Percentiles rank a stretch among this genome's conserved stretches.
phyloP scores from a whole-genome alignment of 208 protist genomes.

The Leishmania amazonensis region DNA sequence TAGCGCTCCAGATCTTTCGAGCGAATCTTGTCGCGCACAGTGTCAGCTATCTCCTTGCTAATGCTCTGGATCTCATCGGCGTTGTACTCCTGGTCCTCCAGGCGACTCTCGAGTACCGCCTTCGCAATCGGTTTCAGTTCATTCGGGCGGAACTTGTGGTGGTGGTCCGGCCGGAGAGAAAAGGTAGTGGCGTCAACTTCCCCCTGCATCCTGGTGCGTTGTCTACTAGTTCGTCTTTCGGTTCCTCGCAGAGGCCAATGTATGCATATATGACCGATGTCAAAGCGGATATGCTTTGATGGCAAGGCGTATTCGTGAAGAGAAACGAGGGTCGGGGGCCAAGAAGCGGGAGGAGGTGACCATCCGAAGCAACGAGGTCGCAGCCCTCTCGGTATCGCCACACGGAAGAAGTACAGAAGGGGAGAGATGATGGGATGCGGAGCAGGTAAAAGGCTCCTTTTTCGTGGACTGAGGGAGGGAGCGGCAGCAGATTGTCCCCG shows the following conservation, averaged over 20 bases:
- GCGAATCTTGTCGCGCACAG: slow-evolving; percentile 84
- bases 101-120: slow-evolving; percentile 67
- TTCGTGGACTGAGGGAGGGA: not conserved
- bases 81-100: slow-evolving; percentile 91
- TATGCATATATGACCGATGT: not conserved
- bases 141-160: slow-evolving; percentile 81
- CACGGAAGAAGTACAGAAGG: not conserved
- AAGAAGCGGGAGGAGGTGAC: not conserved
- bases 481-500: not conserved
- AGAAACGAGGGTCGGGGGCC: not conserved
- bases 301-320: not conserved
- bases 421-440: not conserved
- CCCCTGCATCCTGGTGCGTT: slow-evolving; percentile 43
- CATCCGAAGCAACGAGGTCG: not conserved
- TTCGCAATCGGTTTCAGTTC: slow-evolving; percentile 85
- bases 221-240: not conserved
- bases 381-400: not conserved
- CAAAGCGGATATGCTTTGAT: not conserved
- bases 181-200: slow-evolving; percentile 81
- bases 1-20: slow-evolving; percentile 90
- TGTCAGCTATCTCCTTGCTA: slow-evolving; percentile 94
- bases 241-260: not conserved
- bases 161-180: slow-evolving; percentile 88
- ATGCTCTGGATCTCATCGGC: slow-evolving; percentile 90
- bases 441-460: not conserved